Evolutionary conservation across 164 flowering plant genomes (phyloP).

Genomic region (Malania oleifera): DNA sequence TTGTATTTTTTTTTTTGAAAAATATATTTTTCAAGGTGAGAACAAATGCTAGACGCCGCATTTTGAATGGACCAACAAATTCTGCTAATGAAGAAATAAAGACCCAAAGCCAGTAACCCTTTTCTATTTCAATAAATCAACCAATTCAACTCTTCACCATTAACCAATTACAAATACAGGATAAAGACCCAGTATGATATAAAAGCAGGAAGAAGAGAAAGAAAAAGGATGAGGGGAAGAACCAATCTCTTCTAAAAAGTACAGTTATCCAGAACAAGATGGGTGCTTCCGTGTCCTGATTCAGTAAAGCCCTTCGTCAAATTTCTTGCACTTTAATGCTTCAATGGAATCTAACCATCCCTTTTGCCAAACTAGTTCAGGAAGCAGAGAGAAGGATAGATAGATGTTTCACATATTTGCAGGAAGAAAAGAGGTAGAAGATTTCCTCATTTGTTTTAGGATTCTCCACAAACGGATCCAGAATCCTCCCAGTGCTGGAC

Average conservation of each 20-base stretch:
- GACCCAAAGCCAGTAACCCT: not conserved
- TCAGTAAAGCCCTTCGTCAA: not conserved
- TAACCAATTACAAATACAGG: conserved; percentile 13
- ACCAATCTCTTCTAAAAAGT: not conserved
- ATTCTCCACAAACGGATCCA: not conserved
- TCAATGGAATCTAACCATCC: no score
- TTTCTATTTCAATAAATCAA: conserved; percentile 8
- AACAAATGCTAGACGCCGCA: no score
- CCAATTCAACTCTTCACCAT: conserved; percentile 13
- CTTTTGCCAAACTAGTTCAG: no score
- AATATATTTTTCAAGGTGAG: no score
- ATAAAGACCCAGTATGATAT: conserved; percentile 9
- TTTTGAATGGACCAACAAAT: no score
- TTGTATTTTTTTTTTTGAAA: no score
- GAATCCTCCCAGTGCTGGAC: not conserved
- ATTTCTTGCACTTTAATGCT: not conserved
- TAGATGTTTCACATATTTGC: no score
- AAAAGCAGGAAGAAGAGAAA: not conserved
- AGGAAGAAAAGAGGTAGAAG: no score
- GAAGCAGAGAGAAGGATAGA: no score
- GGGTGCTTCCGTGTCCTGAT: not conserved
- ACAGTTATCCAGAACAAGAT: not conserved
- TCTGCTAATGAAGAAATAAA: not conserved
- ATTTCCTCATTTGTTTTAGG: not conserved
- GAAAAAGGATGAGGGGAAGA: conserved; percentile 2